Percentiles rank a stretch among this genome's conserved stretches.
Evolutionary conservation across 2,329 filamentous ascomycete species (phyloP).

Genomic region (Hypoxylon sp.): DNA sequence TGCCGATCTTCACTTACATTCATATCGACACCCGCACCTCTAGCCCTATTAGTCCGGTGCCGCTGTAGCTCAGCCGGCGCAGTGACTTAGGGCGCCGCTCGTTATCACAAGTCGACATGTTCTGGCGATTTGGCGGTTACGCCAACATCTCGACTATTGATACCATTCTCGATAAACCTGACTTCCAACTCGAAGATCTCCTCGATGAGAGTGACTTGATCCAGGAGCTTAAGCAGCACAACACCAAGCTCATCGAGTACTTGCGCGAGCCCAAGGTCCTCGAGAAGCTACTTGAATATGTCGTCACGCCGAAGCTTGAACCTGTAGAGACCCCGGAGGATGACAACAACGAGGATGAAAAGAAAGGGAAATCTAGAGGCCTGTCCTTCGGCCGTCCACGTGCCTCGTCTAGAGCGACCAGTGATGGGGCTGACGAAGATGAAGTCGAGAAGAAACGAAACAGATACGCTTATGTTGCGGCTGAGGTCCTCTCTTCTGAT

Average conservation of each 20-base stretch:
- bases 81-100: constrained; percentile 45
- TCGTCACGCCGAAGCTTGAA: constrained; percentile 82
- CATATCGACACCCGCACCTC: constrained; percentile 9
- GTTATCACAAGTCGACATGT: constrained; percentile 78
- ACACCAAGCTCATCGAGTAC: constrained; percentile 97
- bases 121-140: constrained; percentile 99
- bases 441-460: constrained; percentile 92
- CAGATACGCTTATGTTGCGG: constrained; percentile 93
- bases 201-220: constrained; percentile 97
- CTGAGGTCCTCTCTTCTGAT: constrained; percentile 93
- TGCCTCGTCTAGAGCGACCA: constrained; percentile 67
- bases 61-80: constrained; percentile 45
- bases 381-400: constrained; percentile 67
- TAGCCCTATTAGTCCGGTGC: constrained; percentile 32
- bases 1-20: constrained; percentile 14
- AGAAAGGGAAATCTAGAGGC: constrained; percentile 58
- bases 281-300: constrained; percentile 89
- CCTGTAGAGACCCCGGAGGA: constrained; percentile 68
- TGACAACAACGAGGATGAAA: constrained; percentile 61
- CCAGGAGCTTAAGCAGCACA: constrained; percentile 98
- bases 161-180: constrained; percentile 94
- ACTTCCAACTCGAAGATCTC: constrained; percentile 95
- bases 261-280: constrained; percentile 89
- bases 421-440: constrained; percentile 71
- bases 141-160: constrained; percentile 97